Conservation (phyloP, 1,284 basidiomycete genomes). For the Peniophora sp. region DNA sequence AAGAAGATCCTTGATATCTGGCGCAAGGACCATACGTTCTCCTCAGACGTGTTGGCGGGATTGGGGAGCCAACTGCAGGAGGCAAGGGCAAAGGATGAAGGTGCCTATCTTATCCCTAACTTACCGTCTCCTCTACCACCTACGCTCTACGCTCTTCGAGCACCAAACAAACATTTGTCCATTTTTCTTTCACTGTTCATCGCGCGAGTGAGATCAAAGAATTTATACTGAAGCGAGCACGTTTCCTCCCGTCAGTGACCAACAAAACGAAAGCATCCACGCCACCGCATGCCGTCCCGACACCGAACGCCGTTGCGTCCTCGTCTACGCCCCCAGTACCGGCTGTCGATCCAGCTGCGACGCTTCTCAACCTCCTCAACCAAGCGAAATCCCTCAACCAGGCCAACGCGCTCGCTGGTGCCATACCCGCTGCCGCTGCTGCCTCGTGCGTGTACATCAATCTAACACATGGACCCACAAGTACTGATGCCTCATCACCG, state of each 20-base stretch:
- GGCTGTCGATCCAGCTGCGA: not conserved
- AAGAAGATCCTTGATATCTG: conserved; percentile 95
- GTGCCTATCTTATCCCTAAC: conserved; percentile 64
- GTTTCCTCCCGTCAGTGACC: conserved; percentile 52
- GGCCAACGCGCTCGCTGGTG: not conserved
- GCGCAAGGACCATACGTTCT: conserved; percentile 83
- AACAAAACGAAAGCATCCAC: conserved; percentile 18
- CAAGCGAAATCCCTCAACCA: conserved; percentile 5
- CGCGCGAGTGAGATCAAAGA: conserved; percentile 34
- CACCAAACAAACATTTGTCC: conserved; percentile 3
- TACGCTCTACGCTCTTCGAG: conserved; percentile 55
- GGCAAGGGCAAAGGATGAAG: conserved; percentile 38
- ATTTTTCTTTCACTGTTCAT: conserved; percentile 34
- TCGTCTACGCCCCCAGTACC: not conserved
- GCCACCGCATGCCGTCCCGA: conserved; percentile 14
- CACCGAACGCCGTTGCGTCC: conserved; percentile 1
- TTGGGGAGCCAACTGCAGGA: conserved; percentile 48
- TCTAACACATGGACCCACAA: not conserved
- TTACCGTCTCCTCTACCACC: conserved; percentile 67
- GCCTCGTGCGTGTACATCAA: conserved; percentile 4
- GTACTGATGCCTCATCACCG: conserved; percentile 8
- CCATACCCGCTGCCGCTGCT: too few relatives aligned
- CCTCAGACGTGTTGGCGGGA: conserved; percentile 57
- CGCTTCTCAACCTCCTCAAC: not conserved
- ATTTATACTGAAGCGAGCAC: conserved; percentile 58